Evolutionary conservation across 2,329 filamentous ascomycete genomes (phyloP), one percentile per base, ranked within the genome.

Genomic region (Aspergillus sp.): DNA sequence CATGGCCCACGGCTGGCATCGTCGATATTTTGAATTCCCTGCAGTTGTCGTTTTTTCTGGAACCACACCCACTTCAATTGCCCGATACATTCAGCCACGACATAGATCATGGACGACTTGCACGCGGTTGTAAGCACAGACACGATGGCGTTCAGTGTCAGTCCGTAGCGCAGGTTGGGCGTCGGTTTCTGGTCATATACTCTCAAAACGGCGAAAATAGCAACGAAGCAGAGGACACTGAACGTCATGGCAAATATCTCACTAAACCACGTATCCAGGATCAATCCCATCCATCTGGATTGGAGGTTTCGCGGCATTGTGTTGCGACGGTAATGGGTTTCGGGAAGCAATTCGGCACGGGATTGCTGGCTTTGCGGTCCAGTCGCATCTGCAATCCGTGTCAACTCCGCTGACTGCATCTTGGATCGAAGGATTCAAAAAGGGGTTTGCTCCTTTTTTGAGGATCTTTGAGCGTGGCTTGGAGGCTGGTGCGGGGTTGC

Each of bases 51-150:
- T n/a, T 42, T 43, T 2, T 19, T 19, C 12, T 40, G 8, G 28
- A 55, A 56, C 37, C 47, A 50, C 7, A 54, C 46, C 54, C 56
- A 57, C 37, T 57, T 59, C 7, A 52, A 38, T 36, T 57, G 53
- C 12, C 56, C 49, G 11, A 55, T 51, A 33, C 40, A 43, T 29
- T 34, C 46, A 11, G 28, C 36, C 2, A 45, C 35, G 5, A 38
- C 33, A 27, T 43, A 43, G 7, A 47, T 7, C 27, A 47, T 26
- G 5, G 44, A 33, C 7, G 45, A 41, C 28, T 41, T 37, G 26
- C 12, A 44, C 12, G 10, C 38, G 8, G 45, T 47, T 4, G 44
- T 32, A 3, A 47, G 34, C 7, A 44, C 19, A 7, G 45, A 47
- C 13, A 47, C 26, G n/a, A 47, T 47, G 9, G 45, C 33, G 34